Conservation (phyloP, 2,329 filamentous ascomycete genomes). For the Ceratocystiopsis minuta region DNA sequence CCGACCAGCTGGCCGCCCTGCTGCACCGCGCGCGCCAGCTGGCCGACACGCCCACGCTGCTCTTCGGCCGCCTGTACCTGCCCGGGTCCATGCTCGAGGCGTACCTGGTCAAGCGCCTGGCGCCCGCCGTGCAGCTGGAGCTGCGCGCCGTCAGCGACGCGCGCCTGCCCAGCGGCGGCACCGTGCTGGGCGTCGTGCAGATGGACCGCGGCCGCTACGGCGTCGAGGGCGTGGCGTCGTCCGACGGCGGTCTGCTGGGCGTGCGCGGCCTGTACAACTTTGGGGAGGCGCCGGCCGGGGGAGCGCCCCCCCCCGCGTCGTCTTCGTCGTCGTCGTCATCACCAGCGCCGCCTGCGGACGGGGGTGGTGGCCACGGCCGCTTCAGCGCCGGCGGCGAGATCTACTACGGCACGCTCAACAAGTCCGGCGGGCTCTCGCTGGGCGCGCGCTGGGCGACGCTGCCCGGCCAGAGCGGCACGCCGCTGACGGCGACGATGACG, state of each 20-base stretch:
- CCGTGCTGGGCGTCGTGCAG: slow-evolving; percentile 53
- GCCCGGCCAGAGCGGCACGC: slow-evolving; percentile 63
- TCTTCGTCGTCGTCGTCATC: no score
- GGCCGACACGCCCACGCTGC: slow-evolving; percentile 23
- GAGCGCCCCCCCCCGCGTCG: background rate
- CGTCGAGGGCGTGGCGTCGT: slow-evolving; percentile 78
- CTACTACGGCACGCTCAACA: slow-evolving; percentile 91
- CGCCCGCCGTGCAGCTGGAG: slow-evolving; percentile 60
- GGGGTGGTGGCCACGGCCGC: slow-evolving; percentile 48
- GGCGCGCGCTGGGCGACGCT: slow-evolving; percentile 57
- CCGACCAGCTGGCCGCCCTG: slow-evolving; percentile 5
- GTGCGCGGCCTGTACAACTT: slow-evolving; percentile 89
- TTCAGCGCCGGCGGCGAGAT: slow-evolving; percentile 85
- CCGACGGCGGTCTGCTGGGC: slow-evolving; percentile 78
- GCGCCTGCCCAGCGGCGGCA: slow-evolving; percentile 56
- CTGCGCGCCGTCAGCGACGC: slow-evolving; percentile 62
- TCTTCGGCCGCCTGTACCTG: slow-evolving; percentile 66
- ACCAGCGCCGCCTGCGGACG: background rate
- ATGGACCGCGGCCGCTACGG: slow-evolving; percentile 79
- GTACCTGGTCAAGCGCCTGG: slow-evolving; percentile 61
- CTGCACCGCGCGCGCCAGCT: slow-evolving; percentile 10
- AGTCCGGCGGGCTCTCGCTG: slow-evolving; percentile 78
- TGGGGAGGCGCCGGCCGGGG: slow-evolving; percentile 35
- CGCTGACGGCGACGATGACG: slow-evolving; percentile 83
- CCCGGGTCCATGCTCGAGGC: slow-evolving; percentile 77